Base-by-base conservation (phyloP, 1,139 yeast species). In the Candida gigantensis region DNA sequence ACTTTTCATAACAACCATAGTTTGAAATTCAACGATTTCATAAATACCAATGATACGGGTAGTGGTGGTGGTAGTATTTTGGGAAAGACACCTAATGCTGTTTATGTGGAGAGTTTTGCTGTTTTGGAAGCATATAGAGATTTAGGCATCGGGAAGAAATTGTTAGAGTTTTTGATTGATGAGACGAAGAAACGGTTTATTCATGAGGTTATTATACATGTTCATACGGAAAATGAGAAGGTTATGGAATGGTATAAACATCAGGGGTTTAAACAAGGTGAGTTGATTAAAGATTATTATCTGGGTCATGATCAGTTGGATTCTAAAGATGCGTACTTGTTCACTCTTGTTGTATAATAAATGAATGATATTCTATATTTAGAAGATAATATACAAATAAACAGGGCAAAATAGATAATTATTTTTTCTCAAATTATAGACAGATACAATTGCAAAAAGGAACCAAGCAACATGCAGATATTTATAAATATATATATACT, bases 61-160 rank as follows among this genome's bases (percentile, higher is more conserved):
- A n/a, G n/a, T n/a, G n/a, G n/a, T n/a, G n/a, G n/a, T n/a, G n/a
- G n/a, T n/a, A n/a, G n/a, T n/a, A n/a, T 53, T 15, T 53, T 52
- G 13, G 49, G 64, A 8, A 64, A 65, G 34, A 63, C 68, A 16
- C 72, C 75, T 16, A 68, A 72, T 45, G 76, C 79, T 5, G 71
- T 85, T 1, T 77, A 83, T 49, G 70, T 87, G 25, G 85, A 84
- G 54, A 70, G 81, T 3, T 57, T 87, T 31, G 86, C 81, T 0
- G 90, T 86, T 6, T 62, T 84, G 44, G 64, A 74, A 28, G 74
- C 78, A 1, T 87, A 84, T 57, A 63, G 82, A 43, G 57, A 67
- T 20, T 64, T 67, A 45, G 86, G 88, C 1, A 71, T 85, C 30
- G 95, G 89, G n/a, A 55, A 64, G 9, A 61, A 68, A 50, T 66